Base-by-base conservation (phyloP, 1,284 basidiomycete species). In the Clitocybe nebularis region DNA sequence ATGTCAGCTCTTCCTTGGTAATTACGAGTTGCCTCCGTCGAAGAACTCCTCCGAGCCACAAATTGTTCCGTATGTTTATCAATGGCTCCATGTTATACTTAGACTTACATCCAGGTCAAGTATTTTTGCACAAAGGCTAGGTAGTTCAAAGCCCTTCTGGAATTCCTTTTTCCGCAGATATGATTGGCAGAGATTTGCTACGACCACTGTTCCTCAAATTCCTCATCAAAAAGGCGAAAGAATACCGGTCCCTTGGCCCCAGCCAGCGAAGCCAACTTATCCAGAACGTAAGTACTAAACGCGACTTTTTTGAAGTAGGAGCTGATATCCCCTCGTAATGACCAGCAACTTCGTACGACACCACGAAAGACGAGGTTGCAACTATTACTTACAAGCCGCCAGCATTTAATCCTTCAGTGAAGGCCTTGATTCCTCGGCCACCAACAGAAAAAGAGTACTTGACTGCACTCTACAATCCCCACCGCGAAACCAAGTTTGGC, bases 1-100 rank as follows among this genome's bases (percentile, higher is more conserved):
- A 51, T 85, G 85, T 55, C 87, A 89, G 55, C 71, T 90, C 17
- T 84, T 75, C 55, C 59, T 89, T 45, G 86, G 86, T 9, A 71
- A 79, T 50, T 72, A 75, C 57, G 72, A 80, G 56, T 77, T 80
- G 54, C 72, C 75, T 22, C 63, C 73, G 36, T 61, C 64, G 45
- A 64, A 62, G 38, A 75, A 62, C 38, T 64, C 67, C 45, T 56
- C 64, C 11, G 65, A 74, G 49, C 57, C 67, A 11, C 59, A 58
- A 30, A 55, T 61, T 25, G 57, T 71, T 32, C 72, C 76, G 77
- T 83, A 58, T 46, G 76, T 67, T 6, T 45, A 22, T 42, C 43
- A 36, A 32, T 46, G 21, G 22, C 43, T 39, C 19, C 17, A 24
- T 7, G 28, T 33, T 13, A n/a, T 10, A 16, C 13, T 44, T 16